These are phyloP conservation scores for Leccinum angustisporum DNA, from an alignment of 1,284 basidiomycete genomes.

Conservation along the genomic window DNA sequence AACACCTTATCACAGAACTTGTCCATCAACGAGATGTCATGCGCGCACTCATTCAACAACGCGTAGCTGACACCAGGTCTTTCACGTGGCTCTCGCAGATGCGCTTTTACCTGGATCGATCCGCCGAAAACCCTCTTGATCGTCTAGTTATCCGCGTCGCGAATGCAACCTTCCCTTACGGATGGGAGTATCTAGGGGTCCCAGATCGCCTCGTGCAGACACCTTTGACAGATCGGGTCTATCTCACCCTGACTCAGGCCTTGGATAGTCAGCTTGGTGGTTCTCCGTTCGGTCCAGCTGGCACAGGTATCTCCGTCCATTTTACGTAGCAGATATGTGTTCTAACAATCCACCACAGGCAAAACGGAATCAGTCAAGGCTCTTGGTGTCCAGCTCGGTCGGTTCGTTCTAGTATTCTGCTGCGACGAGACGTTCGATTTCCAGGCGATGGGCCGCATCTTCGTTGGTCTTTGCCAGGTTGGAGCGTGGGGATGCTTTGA, in stretches of 20 bases:
- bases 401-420: constrained; percentile 98
- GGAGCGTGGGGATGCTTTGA: constrained; percentile 99
- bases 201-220: constrained; percentile 98
- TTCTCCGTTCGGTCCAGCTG: constrained; percentile 97
- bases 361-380: constrained; percentile 99
- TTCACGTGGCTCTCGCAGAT: constrained; percentile 98
- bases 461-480: constrained; percentile 97
- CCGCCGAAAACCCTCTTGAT: constrained; percentile 73
- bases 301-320: constrained; percentile 68
- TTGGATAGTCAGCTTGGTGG: constrained; percentile 94
- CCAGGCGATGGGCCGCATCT: constrained; percentile 99
- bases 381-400: constrained; percentile 94
- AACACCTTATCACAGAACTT: constrained; percentile 98
- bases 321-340: not conserved
- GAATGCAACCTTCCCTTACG: constrained; percentile 93
- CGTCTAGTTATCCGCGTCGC: constrained; percentile 84
- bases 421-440: constrained; percentile 99
- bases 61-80: constrained; percentile 63
- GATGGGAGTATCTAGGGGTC: constrained; percentile 47
- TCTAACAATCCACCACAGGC: constrained; percentile 44
- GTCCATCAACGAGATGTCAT: constrained; percentile 97
- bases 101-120: constrained; percentile 91
- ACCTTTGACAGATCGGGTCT: constrained; percentile 96
- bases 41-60: constrained; percentile 72
- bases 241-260: constrained; percentile 95